phyloP scores from a whole-genome alignment of 1,284 basidiomycete genomes.

The Rhizoctonia solani region DNA sequence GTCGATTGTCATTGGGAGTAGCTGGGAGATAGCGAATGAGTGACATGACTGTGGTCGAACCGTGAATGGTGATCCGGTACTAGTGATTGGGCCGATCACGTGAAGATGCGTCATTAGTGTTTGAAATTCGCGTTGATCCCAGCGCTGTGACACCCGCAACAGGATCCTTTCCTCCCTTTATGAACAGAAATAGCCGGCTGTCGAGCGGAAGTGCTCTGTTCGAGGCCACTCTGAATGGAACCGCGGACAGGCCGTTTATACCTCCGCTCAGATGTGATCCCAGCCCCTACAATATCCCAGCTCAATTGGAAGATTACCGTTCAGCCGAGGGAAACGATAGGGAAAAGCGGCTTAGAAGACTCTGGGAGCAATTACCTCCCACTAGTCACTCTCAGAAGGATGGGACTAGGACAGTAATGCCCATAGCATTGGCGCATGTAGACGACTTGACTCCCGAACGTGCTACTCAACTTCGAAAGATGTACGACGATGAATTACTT shows the following conservation, averaged over 20 bases:
- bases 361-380: conserved; percentile 63
- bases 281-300: conserved; percentile 10
- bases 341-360: conserved; percentile 58
- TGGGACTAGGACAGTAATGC: conserved; percentile 40
- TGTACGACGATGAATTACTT: conserved; percentile 80
- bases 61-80: neutral
- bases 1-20: conserved; percentile 10
- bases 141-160: conserved; percentile 5
- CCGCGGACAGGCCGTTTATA: conserved; percentile 29
- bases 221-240: conserved; percentile 34
- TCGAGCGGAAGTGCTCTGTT: conserved; percentile 34
- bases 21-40: conserved; percentile 25
- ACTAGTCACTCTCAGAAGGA: conserved; percentile 43
- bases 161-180: conserved; percentile 5
- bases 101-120: conserved; percentile 19
- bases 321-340: conserved; percentile 64
- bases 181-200: conserved; percentile 22
- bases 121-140: neutral
- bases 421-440: conserved; percentile 43
- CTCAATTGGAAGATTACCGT: conserved; percentile 61
- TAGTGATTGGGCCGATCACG: neutral
- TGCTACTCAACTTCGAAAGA: conserved; percentile 66
- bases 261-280: conserved; percentile 29
- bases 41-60: conserved; percentile 24
- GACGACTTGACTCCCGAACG: conserved; percentile 63